Conservation (phyloP, 768 basidiomycete species). For the Porphyrellus cyaneotinctus region DNA sequence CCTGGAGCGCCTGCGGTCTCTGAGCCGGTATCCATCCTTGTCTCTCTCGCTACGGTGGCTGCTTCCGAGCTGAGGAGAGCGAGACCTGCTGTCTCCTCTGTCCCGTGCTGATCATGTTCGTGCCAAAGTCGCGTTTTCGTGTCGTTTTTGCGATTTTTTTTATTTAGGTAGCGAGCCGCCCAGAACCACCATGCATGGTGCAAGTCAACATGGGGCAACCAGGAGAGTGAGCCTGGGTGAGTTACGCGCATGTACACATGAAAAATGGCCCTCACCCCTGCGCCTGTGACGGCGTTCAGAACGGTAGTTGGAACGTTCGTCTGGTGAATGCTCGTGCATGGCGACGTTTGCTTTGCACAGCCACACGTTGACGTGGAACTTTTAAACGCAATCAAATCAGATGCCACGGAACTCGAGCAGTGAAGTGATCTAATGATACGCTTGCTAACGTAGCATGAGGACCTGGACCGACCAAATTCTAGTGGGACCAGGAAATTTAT, state of each 20-base stretch:
- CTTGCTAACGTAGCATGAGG: too few relatives aligned
- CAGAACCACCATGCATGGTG: slow-evolving; percentile 12
- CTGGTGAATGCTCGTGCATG: slow-evolving; percentile 15
- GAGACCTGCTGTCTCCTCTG: slow-evolving; percentile 22
- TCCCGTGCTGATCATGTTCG: slow-evolving; percentile 14
- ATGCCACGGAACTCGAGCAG: too few relatives aligned
- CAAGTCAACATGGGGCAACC: slow-evolving; percentile 19
- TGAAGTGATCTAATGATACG: too few relatives aligned
- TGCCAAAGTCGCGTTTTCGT: not conserved
- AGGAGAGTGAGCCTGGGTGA: slow-evolving; percentile 23
- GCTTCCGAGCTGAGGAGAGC: slow-evolving; percentile 21
- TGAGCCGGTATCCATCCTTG: slow-evolving; percentile 4
- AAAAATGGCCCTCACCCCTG: slow-evolving; percentile 23
- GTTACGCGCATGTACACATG: slow-evolving; percentile 7
- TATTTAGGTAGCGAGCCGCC: slow-evolving; percentile 13
- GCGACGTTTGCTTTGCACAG: too few relatives aligned
- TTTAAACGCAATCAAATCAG: too few relatives aligned
- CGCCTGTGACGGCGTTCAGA: slow-evolving; percentile 12
- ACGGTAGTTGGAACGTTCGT: slow-evolving; percentile 5
- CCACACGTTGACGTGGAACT: too few relatives aligned
- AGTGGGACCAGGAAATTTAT: too few relatives aligned
- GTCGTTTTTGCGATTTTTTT: slow-evolving; percentile 1
- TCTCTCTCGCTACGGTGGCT: slow-evolving; percentile 8
- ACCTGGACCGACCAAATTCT: too few relatives aligned
- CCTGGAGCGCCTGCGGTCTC: slow-evolving; percentile 19